Conservation (phyloP, 352 stramenopile species). For the Phytophthora europaea region DNA sequence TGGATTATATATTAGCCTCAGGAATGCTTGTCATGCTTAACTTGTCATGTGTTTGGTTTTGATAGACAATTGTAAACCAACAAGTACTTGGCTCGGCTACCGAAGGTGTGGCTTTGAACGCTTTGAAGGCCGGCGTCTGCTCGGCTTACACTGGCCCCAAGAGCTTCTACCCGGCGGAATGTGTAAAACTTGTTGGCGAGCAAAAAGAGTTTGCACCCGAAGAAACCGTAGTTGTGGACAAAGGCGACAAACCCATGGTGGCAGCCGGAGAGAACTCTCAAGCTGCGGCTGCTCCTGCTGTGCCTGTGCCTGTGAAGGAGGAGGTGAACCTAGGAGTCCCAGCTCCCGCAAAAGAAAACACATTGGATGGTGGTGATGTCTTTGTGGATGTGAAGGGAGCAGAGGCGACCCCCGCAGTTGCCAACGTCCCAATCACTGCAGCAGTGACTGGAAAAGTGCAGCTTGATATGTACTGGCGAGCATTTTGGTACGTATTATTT, state of each 20-base stretch:
- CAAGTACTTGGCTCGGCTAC: constrained; percentile 67
- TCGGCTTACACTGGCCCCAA: constrained; percentile 72
- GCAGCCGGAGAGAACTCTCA: constrained; percentile 24
- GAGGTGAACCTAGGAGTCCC: constrained; percentile 15
- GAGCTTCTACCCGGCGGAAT: constrained; percentile 69
- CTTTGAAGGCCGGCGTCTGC: constrained; percentile 72
- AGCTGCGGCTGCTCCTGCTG: neutral
- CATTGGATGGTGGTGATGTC: constrained; percentile 35
- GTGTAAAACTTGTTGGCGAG: constrained; percentile 59
- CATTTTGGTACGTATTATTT: constrained; percentile 70
- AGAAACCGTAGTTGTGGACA: constrained; percentile 20
- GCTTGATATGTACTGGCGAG: constrained; percentile 83
- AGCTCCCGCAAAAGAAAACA: constrained; percentile 20
- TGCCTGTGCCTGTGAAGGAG: constrained; percentile 7
- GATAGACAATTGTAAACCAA: constrained; percentile 70
- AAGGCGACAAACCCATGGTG: constrained; percentile 26
- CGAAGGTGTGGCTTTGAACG: constrained; percentile 65
- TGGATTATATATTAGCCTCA: neutral
- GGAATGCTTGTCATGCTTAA: neutral
- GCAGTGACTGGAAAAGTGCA: constrained; percentile 55
- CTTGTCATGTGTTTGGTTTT: neutral
- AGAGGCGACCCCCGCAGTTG: constrained; percentile 24
- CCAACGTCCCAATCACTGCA: constrained; percentile 8
- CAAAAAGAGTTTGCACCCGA: constrained; percentile 66
- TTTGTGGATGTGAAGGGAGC: constrained; percentile 54